A percentile compares a stretch with the other conserved stretches of the same genome.
These are phyloP conservation scores for Cutaneotrichosporon cavernicola DNA, from an alignment of 1,284 basidiomycete genomes.

Conservation along the genomic window DNA sequence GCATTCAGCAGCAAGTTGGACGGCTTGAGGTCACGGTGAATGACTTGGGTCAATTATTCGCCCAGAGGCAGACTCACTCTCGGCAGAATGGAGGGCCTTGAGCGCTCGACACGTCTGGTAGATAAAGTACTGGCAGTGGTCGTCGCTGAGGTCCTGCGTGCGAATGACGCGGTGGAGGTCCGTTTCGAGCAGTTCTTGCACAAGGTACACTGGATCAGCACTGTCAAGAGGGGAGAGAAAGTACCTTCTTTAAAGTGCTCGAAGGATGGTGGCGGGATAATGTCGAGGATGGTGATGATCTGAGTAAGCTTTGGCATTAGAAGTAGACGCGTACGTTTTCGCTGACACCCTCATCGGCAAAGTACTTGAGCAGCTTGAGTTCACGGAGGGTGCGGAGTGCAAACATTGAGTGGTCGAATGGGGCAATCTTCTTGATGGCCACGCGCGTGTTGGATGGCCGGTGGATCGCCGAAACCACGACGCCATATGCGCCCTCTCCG, in stretches of 20 bases:
- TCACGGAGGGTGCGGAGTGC: constrained; percentile 80
- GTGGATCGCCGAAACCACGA: constrained; percentile 80
- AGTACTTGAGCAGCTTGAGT: constrained; percentile 83
- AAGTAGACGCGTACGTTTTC: constrained; percentile 66
- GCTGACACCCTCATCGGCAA: constrained; percentile 84
- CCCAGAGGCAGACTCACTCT: constrained; percentile 52
- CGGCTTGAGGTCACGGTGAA: constrained; percentile 93
- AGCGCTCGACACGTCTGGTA: constrained; percentile 75
- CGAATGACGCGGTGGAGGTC: constrained; percentile 71
- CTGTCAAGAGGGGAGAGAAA: constrained; percentile 18
- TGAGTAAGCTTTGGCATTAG: constrained; percentile 42
- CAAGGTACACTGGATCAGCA: constrained; percentile 55
- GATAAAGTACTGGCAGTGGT: constrained; percentile 69
- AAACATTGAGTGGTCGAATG: constrained; percentile 91
- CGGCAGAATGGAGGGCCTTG: constrained; percentile 90
- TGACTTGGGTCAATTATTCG: constrained; percentile 56
- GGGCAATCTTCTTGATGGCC: constrained; percentile 87
- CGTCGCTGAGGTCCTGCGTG: constrained; percentile 79
- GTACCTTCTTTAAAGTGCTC: constrained; percentile 85
- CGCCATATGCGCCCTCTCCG: constrained; percentile 73
- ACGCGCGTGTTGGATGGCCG: constrained; percentile 74
- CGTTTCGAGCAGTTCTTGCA: constrained; percentile 78
- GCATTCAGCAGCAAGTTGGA: constrained; percentile 93
- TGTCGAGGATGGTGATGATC: constrained; percentile 95
- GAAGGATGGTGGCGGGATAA: constrained; percentile 82